Evolutionary conservation across 169 alveolate genomes (phyloP), one percentile per base, ranked within the genome.

Genomic region (Cyclospora cayetanensis): DNA sequence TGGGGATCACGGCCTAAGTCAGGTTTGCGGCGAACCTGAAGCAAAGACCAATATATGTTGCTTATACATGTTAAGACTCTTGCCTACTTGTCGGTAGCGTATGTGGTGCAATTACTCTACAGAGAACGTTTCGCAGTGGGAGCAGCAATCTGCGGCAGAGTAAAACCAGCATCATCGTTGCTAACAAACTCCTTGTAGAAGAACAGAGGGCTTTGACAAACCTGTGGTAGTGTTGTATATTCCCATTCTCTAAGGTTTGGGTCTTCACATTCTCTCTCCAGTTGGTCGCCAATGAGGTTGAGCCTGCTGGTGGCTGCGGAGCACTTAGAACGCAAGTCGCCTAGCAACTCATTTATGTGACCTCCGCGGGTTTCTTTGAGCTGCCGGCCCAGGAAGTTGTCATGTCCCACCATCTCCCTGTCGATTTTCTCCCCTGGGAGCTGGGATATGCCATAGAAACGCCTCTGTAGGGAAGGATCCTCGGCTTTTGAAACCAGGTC

Each of bases 201-300:
- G n/a, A n/a, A n/a, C n/a, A n/a, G n/a, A n/a, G n/a, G n/a, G n/a
- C n/a, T n/a, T n/a, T n/a, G 15, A 34, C 91, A 20, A 31, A 88
- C 93, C 88, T 52, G 65, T 22, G 93, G 93, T 46, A 34, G 53
- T 0, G 90, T 89, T 43, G 90, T 89, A 70, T 76, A 89, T 42
- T 76, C 90, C 93, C 93, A 89, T 63, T 89, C 93, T 5, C 93
- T 65, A 5, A 89, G 83, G 60, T 76, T 80, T 20, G 93, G 93
- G 52, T 89, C 63, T 29, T 53, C 76, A n/a, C 66, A 25, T 68
- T 89, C 90, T 15, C 90, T 63, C 72, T 89, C 85, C 41, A 89
- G 90, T 29, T 60, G 90, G 42, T 76, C 93, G n/a, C 84, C 22
- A 22, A 89, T 4, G 1, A 90, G 55, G 37, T 74, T 89, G 60